Evolutionary conservation across 352 stramenopile genomes (phyloP), one percentile per base, ranked within the genome.

Genomic region (Globisporangium mamillatum): DNA sequence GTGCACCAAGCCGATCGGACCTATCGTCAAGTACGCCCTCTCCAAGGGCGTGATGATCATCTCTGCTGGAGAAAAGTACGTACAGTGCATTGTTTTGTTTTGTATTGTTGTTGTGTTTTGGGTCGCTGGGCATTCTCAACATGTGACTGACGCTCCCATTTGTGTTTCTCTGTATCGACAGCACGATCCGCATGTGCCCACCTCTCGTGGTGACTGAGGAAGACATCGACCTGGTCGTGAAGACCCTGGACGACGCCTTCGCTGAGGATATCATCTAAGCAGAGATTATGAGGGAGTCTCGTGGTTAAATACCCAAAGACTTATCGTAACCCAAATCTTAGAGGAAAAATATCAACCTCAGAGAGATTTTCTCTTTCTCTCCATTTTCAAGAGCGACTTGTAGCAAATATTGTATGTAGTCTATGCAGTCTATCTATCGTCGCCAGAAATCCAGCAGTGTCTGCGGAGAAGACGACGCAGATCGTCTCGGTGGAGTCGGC

Each of bases 31-130:
- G 64, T 91, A 91, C 64, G 81, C 82, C 46, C 77, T 91, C 52
- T 77, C 76, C 24, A 91, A 96, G 68, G 81, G 82, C 64, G 75
- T 96, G 52, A 80, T 96, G 62, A 76, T 93, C 68, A 94, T 95
- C 74, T 89, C 83, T 20, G 89, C 79, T 25, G 89, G 89, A 34
- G 85, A 94, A 74, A 92, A 92, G 86, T 93, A 77, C 58, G 80
- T 82, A 10, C 32, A 64, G 46, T 50, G 2, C 48, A 34, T 62
- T 25, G 36, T 14, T 67, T 61, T 64, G 44, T 60, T 32, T 25
- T 27, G 29, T 46, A 61, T 46, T 36, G 4, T 53, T 53, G 34
- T 61, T n/a, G 46, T 61, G 12, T 44, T 7, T 41, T 48, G 2
- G 27, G 27, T 32, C 3, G 36, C 18, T 44, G 36, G 36, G 4